phyloP scores from a whole-genome alignment of 2,329 filamentous ascomycete species.

The Metarhizium rileyi region DNA sequence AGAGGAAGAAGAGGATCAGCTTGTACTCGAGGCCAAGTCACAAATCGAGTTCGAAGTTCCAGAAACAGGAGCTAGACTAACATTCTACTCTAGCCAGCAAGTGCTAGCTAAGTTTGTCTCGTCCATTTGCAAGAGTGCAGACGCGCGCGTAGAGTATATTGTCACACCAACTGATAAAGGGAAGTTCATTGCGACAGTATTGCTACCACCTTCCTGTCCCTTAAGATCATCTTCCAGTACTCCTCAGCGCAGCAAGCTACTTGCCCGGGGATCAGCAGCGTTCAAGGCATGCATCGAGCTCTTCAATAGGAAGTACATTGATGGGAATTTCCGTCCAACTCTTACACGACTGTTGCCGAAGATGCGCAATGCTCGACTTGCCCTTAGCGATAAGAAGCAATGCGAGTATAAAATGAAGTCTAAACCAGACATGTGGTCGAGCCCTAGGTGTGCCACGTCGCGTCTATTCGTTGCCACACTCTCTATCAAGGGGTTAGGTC shows the following conservation, averaged over 20 bases:
- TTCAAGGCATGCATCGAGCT: slow-evolving; percentile 72
- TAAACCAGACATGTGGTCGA: slow-evolving; percentile 68
- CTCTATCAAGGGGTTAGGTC: slow-evolving; percentile 43
- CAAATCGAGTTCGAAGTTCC: slow-evolving; percentile 50
- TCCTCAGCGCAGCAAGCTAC: slow-evolving; percentile 56
- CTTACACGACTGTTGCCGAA: slow-evolving; percentile 62
- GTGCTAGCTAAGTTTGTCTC: slow-evolving; percentile 66
- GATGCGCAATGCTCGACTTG: slow-evolving; percentile 81
- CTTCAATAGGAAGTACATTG: slow-evolving; percentile 54
- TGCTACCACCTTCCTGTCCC: slow-evolving; percentile 66
- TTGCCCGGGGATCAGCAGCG: slow-evolving; percentile 81
- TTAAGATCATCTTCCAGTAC: slow-evolving; percentile 56
- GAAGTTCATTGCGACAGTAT: slow-evolving; percentile 66
- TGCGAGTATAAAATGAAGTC: slow-evolving; percentile 65
- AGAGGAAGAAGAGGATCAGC: slow-evolving; percentile 13
- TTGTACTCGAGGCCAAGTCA: slow-evolving; percentile 12
- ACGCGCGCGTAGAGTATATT: slow-evolving; percentile 47
- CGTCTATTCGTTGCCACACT: slow-evolving; percentile 54
- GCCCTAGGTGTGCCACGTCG: slow-evolving; percentile 28
- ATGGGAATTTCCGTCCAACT: slow-evolving; percentile 64
- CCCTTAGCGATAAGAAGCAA: slow-evolving; percentile 69
- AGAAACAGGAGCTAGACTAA: slow-evolving; percentile 66
- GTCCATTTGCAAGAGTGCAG: slow-evolving; percentile 36
- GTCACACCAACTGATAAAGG: slow-evolving; percentile 37
- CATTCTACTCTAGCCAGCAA: slow-evolving; percentile 62